Evolutionary conservation across 2,329 filamentous ascomycete genomes (phyloP).

Genomic region (Didymella lethalis): DNA sequence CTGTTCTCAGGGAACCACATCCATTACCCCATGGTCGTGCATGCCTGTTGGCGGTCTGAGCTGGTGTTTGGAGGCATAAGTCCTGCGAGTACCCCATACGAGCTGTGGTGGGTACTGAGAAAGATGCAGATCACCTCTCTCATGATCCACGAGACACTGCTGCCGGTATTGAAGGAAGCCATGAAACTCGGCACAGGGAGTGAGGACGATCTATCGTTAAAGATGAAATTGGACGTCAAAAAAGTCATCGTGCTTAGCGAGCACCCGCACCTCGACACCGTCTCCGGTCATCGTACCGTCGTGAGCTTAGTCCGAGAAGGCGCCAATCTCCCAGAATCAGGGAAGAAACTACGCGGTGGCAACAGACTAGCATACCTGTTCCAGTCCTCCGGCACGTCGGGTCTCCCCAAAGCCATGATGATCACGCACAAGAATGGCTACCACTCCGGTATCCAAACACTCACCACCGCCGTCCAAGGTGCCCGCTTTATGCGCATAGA

Average conservation of each 20-base stretch:
- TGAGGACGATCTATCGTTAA: conserved; percentile 27
- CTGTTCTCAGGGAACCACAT: conserved; percentile 41
- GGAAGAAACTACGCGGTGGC: conserved; percentile 34
- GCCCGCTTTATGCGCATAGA: conserved; percentile 33
- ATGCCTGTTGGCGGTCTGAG: conserved; percentile 42
- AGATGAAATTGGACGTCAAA: conserved; percentile 31
- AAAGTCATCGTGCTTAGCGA: conserved; percentile 43
- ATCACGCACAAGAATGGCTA: conserved; percentile 42
- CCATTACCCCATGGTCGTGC: conserved; percentile 43
- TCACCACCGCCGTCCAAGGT: conserved; percentile 34
- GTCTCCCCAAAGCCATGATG: conserved; percentile 47
- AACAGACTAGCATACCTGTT: conserved; percentile 42
- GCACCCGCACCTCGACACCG: conserved; percentile 25
- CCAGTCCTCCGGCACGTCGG: conserved; percentile 42
- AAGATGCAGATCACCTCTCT: conserved; percentile 44
- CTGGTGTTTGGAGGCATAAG: conserved; percentile 45
- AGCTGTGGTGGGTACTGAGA: conserved; percentile 44
- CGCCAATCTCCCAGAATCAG: conserved; percentile 26
- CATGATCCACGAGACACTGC: conserved; percentile 40
- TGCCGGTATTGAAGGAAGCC: conserved; percentile 36
- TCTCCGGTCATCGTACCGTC: conserved; percentile 35
- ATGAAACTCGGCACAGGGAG: conserved; percentile 39
- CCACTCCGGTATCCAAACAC: conserved; percentile 38
- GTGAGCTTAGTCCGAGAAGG: conserved; percentile 37
- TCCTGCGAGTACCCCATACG: conserved; percentile 41